Evolutionary conservation across 192 early-diverging fungal genomes (phyloP).

Genomic region (Coemansia sp.): DNA sequence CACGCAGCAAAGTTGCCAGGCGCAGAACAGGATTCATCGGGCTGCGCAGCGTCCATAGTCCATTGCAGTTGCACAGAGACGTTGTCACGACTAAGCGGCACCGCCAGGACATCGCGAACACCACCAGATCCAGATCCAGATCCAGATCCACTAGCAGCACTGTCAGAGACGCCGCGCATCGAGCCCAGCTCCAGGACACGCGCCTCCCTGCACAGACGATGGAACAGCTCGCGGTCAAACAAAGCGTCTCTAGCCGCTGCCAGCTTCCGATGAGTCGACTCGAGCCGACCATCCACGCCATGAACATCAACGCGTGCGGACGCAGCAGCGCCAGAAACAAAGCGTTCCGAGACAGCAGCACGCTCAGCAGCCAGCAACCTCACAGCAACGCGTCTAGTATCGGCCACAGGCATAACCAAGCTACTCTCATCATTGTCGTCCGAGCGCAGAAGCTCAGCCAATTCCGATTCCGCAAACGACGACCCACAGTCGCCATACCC

Average conservation of each 20-base stretch:
- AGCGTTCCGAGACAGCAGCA: not conserved
- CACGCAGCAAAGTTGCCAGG: conserved; percentile 25
- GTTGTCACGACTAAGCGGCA: conserved; percentile 37
- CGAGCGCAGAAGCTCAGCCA: conserved; percentile 42
- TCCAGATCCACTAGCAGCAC: not conserved
- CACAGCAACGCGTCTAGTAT: not conserved
- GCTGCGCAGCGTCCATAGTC: conserved; percentile 3
- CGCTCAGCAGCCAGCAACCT: not conserved
- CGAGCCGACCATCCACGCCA: conserved; percentile 8
- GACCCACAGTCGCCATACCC: conserved; percentile 38
- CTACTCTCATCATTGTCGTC: not conserved
- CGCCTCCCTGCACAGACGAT: conserved; percentile 46
- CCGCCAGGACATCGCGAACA: conserved; percentile 25
- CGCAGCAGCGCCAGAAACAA: not conserved
- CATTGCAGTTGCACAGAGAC: conserved; percentile 42
- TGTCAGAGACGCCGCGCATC: conserved; percentile 12
- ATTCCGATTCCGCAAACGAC: conserved; percentile 21
- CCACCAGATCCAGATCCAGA: not conserved
- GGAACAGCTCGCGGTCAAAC: conserved; percentile 50
- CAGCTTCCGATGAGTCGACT: conserved; percentile 29
- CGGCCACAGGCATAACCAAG: not conserved
- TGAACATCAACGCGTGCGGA: not conserved
- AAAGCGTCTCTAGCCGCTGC: conserved; percentile 17
- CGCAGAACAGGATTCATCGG: not conserved
- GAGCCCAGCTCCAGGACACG: conserved; percentile 47